Conservation (phyloP, 257 asterid species). For the Echium plantagineum region DNA sequence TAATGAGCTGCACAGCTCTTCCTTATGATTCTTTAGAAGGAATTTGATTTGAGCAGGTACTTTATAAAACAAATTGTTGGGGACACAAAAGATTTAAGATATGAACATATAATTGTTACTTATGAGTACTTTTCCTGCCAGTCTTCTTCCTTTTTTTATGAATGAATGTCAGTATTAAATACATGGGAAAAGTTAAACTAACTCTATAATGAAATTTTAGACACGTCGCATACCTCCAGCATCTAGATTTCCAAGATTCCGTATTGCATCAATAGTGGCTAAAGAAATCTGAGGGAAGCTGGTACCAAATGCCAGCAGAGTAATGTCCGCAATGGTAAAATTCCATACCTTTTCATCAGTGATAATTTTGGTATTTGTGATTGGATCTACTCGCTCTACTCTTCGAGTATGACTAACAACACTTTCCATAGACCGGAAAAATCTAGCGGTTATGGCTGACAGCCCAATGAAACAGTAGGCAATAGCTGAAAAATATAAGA, state of each 20-base stretch:
- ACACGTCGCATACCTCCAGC: slow-evolving; percentile 70
- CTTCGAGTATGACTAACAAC: slow-evolving; percentile 70
- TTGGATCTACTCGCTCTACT: slow-evolving; percentile 52
- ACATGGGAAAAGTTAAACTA: too few relatives aligned
- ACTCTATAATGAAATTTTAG: not conserved
- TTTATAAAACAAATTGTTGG: too few relatives aligned
- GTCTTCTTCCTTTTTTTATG: too few relatives aligned
- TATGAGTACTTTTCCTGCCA: too few relatives aligned
- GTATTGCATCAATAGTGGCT: slow-evolving; percentile 88
- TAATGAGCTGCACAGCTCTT: too few relatives aligned
- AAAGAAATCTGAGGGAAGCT: slow-evolving; percentile 96
- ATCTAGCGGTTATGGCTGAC: slow-evolving; percentile 82
- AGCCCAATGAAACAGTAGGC: slow-evolving; percentile 83
- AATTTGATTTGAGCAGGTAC: too few relatives aligned
- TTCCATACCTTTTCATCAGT: slow-evolving; percentile 73
- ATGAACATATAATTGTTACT: too few relatives aligned
- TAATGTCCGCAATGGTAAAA: slow-evolving; percentile 76
- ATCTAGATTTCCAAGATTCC: slow-evolving; percentile 55
- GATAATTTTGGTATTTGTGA: slow-evolving; percentile 35
- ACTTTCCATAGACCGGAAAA: slow-evolving; percentile 86
- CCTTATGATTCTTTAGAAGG: too few relatives aligned
- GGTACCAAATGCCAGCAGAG: slow-evolving; percentile 88
- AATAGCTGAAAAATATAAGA: slow-evolving; percentile 53
- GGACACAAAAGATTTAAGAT: too few relatives aligned
- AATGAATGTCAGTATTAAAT: too few relatives aligned